Evolutionary conservation across 768 basidiomycete genomes (phyloP).

Genomic region (Pleurotus cornucopiae): DNA sequence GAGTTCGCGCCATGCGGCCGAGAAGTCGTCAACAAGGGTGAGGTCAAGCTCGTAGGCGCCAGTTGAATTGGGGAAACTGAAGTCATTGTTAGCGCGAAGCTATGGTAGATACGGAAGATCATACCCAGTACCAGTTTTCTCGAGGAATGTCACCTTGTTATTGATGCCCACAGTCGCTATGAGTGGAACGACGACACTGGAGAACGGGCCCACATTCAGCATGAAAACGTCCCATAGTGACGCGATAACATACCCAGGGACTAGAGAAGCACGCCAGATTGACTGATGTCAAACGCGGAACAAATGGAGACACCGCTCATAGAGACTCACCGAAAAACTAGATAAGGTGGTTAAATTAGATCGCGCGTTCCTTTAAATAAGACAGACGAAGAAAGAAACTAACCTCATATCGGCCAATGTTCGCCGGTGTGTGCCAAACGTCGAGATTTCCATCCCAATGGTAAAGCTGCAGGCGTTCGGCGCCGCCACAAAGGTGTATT

Average conservation of each 20-base stretch:
- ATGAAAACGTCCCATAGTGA: constrained; percentile 6
- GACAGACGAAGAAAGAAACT: constrained; percentile 15
- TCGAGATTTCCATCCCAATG: constrained; percentile 50
- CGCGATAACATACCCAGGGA: constrained; percentile 38
- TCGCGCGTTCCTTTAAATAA: neutral
- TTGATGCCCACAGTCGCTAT: constrained; percentile 76
- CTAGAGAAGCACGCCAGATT: constrained; percentile 20
- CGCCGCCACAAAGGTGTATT: constrained; percentile 62
- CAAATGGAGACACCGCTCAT: neutral
- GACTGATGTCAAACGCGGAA: neutral
- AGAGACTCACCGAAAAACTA: constrained; percentile 44
- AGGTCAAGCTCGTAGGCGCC: constrained; percentile 63
- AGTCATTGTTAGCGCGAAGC: neutral
- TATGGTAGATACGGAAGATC: constrained; percentile 9
- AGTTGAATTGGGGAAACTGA: constrained; percentile 7
- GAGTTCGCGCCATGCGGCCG: constrained; percentile 70
- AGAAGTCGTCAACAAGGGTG: constrained; percentile 44
- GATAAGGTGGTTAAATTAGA: constrained; percentile 1
- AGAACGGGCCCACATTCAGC: neutral
- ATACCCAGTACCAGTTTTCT: constrained; percentile 65
- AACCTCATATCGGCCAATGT: constrained; percentile 70
- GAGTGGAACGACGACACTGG: constrained; percentile 69
- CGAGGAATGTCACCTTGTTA: constrained; percentile 77
- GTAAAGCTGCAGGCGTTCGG: constrained; percentile 48
- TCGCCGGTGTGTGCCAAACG: constrained; percentile 60